Evolutionary conservation across 768 basidiomycete species (phyloP).

Genomic region (Rhizopogon vinicolor): DNA sequence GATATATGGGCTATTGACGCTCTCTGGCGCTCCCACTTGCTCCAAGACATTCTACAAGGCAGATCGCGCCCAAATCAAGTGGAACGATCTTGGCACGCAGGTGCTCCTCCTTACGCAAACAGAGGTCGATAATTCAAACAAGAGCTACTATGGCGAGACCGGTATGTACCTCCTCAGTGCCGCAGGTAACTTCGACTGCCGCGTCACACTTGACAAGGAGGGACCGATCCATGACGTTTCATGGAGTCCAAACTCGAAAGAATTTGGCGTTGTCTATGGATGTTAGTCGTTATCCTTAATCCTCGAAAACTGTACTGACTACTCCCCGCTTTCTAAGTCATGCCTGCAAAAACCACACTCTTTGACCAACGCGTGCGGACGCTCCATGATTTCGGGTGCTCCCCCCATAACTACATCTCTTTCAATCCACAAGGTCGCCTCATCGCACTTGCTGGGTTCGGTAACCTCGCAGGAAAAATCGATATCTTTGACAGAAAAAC

Average conservation of each 20-base stretch:
- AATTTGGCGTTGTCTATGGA: conserved; percentile 95
- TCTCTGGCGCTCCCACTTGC: conserved; percentile 64
- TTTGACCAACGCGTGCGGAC: conserved; percentile 89
- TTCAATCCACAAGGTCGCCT: conserved; percentile 95
- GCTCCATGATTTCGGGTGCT: conserved; percentile 85
- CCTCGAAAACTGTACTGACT: not conserved
- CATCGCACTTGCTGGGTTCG: conserved; percentile 89
- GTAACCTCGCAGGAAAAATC: conserved; percentile 92
- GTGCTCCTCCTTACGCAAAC: conserved; percentile 91
- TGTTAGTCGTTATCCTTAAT: conserved; percentile 52
- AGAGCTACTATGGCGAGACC: conserved; percentile 98
- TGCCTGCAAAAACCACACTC: conserved; percentile 91
- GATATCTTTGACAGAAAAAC: conserved; percentile 89
- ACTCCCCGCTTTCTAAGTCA: conserved; percentile 44
- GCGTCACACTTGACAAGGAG: conserved; percentile 88
- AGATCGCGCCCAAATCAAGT: conserved; percentile 89
- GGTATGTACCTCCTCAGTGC: conserved; percentile 69
- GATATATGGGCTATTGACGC: conserved; percentile 69
- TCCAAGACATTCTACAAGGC: conserved; percentile 93
- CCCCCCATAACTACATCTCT: conserved; percentile 86
- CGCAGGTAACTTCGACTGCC: conserved; percentile 90
- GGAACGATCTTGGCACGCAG: conserved; percentile 93
- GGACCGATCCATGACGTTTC: conserved; percentile 95
- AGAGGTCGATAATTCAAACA: conserved; percentile 95
- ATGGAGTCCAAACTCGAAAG: conserved; percentile 96